Percentiles rank a stretch among this genome's conserved stretches.
Conservation (phyloP, 768 basidiomycete genomes). For the Paxillus involutus region DNA sequence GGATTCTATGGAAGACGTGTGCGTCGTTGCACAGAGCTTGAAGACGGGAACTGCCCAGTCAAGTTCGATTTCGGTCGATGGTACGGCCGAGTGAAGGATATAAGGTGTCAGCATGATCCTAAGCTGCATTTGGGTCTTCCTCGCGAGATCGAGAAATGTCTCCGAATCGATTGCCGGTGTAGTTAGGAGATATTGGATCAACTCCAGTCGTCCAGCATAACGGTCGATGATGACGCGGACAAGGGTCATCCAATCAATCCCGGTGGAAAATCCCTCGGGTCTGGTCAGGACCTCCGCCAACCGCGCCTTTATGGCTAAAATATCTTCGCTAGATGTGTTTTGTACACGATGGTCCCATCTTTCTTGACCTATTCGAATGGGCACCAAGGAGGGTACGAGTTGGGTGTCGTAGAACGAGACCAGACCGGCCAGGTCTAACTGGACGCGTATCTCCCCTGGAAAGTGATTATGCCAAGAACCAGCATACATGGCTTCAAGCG, state of each 20-base stretch:
- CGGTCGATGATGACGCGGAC: constrained; percentile 40
- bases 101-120: constrained; percentile 16
- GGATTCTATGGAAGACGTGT: constrained; percentile 1
- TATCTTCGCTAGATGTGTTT: constrained; percentile 9
- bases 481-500: constrained; percentile 8
- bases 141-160: constrained; percentile 4
- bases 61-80: not conserved
- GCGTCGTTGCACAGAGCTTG: constrained; percentile 8
- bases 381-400: constrained; percentile 10
- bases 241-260: constrained; percentile 43
- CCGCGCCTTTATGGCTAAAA: not conserved
- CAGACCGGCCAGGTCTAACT: constrained; percentile 17
- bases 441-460: constrained; percentile 23
- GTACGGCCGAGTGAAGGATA: constrained; percentile 1
- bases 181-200: constrained; percentile 37
- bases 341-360: constrained; percentile 14
- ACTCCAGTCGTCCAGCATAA: constrained; percentile 42
- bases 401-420: constrained; percentile 22
- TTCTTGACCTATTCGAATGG: constrained; percentile 9
- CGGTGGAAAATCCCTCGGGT: constrained; percentile 17
- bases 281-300: constrained; percentile 3
- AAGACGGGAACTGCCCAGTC: constrained; percentile 10
- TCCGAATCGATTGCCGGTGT: constrained; percentile 9
- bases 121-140: constrained; percentile 16
- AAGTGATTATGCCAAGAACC: constrained; percentile 24